Evolutionary conservation across 805 yeast genomes (phyloP), one percentile per base, ranked within the genome.

Genomic region (Allodekkera sacchari): DNA sequence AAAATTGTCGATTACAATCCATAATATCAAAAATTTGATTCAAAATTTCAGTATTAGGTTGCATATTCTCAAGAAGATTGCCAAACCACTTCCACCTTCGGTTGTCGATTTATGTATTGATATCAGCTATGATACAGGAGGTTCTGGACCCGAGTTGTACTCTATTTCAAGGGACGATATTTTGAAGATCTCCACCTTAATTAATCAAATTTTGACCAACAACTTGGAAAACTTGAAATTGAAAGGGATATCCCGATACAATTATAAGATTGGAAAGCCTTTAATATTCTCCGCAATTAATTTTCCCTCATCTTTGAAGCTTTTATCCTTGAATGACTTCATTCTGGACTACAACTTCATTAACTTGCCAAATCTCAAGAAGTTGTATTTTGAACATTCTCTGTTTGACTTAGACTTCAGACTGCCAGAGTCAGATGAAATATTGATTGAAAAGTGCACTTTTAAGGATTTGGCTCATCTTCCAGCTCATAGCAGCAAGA

Each of bases 121-220:
- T 44, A 50, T 51, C 12, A 44, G 50, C 35, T 51, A 47, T 34
- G 56, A 51, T 34, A 50, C 56, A 11, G 56, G 55, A 5, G 53
- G 53, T 9, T 45, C 53, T 1, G 53, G 52, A 10, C 52, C 53
- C 20, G 53, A 51, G 25, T 32, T 45, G 15, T 43, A 50, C 30
- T 38, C 47, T 10, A 48, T 48, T 36, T 39, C 52, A 18, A 45
- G 46, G 19, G 55, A 51, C 32, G 56, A 51, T 34, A 48, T 51
- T 22, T 33, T 45, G 29, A 50, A 45, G 25, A 45, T 51, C 24
- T 48, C 55, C 8, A 32, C 32, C 22, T 33, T 47, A 12, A 47
- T 51, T 20, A 51, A 47, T 30, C 38, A 44, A 25, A 44, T 51
- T 15, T 36, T 51, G 28, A 51, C 52, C 3, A 37, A 45, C 26